A percentile compares a stretch with the other conserved stretches of the same genome.
These are phyloP conservation scores for Colletotrichum sojae DNA, from an alignment of 2,329 filamentous ascomycete genomes.

Conservation along the genomic window DNA sequence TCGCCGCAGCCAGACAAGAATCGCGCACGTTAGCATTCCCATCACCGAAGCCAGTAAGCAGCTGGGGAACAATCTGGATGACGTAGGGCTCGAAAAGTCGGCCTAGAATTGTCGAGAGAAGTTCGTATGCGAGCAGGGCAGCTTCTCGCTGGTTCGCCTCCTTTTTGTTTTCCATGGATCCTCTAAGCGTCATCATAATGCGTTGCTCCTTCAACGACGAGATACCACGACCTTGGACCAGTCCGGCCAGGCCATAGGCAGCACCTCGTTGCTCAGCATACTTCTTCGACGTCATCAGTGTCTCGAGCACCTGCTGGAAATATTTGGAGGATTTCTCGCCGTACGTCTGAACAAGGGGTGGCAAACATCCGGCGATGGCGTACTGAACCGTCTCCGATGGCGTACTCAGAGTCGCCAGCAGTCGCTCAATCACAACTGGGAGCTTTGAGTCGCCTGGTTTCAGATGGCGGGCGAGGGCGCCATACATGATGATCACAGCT, in stretches of 20 bases:
- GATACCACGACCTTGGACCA: constrained; percentile 91
- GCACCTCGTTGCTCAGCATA: constrained; percentile 95
- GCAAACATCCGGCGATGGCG: constrained; percentile 93
- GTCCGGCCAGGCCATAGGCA: constrained; percentile 92
- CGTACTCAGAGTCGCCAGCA: constrained; percentile 90
- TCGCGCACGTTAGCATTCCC: constrained; percentile 90
- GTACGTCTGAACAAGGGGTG: constrained; percentile 88
- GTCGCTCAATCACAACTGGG: constrained; percentile 86
- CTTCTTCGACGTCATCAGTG: constrained; percentile 87
- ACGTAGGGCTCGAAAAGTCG: constrained; percentile 96
- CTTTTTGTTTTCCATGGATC: constrained; percentile 95
- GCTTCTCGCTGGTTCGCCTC: constrained; percentile 91
- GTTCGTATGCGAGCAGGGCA: constrained; percentile 89
- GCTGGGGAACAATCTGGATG: constrained; percentile 92
- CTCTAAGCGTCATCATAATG: constrained; percentile 84
- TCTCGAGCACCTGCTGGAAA: constrained; percentile 83
- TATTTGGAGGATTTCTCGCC: constrained; percentile 84
- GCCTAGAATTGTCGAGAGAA: constrained; percentile 88
- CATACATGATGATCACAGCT: constrained; percentile 97
- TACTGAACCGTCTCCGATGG: constrained; percentile 98
- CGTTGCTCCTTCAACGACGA: constrained; percentile 85
- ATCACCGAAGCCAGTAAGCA: constrained; percentile 92
- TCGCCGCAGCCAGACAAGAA: constrained; percentile 91
- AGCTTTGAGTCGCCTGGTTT: constrained; percentile 88
- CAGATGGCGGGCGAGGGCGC: constrained; percentile 90